Conservation (phyloP, 2,329 filamentous ascomycete genomes). For the Paraphoma chrysanthemicola region DNA sequence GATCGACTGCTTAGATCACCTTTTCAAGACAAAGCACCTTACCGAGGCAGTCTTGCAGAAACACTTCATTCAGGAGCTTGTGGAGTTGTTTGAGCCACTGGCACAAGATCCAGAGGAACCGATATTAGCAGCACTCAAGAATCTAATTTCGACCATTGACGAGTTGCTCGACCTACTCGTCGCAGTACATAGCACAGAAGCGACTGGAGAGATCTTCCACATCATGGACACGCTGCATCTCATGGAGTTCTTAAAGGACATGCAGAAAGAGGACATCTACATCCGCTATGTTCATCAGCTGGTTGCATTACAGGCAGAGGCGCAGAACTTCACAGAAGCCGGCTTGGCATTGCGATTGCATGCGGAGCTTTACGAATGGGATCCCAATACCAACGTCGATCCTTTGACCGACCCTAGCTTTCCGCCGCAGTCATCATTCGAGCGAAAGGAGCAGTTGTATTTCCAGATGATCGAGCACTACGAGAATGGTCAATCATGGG, state of each 20-base stretch:
- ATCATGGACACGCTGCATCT: slow-evolving; percentile 88
- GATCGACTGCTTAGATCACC: slow-evolving; percentile 87
- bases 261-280: slow-evolving; percentile 97
- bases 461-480: slow-evolving; percentile 95
- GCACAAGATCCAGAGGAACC: slow-evolving; percentile 71
- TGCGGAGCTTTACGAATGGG: slow-evolving; percentile 92
- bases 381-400: slow-evolving; percentile 70
- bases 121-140: slow-evolving; percentile 76
- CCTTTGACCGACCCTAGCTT: slow-evolving; percentile 77
- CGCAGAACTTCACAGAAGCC: slow-evolving; percentile 83
- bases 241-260: slow-evolving; percentile 96
- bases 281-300: slow-evolving; percentile 95
- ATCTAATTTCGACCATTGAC: slow-evolving; percentile 83
- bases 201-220: slow-evolving; percentile 75
- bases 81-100: slow-evolving; percentile 79
- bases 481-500: slow-evolving; percentile 94
- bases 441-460: slow-evolving; percentile 90
- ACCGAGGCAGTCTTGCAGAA: slow-evolving; percentile 92
- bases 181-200: slow-evolving; percentile 82
- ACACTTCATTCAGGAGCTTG: slow-evolving; percentile 85
- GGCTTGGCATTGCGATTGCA: slow-evolving; percentile 88
- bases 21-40: slow-evolving; percentile 88
- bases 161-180: slow-evolving; percentile 91
- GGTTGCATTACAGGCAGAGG: slow-evolving; percentile 75
- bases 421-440: slow-evolving; percentile 84